Evolutionary conservation across 2,329 filamentous ascomycete species (phyloP).

Genomic region (Sarocladium oryzae): DNA sequence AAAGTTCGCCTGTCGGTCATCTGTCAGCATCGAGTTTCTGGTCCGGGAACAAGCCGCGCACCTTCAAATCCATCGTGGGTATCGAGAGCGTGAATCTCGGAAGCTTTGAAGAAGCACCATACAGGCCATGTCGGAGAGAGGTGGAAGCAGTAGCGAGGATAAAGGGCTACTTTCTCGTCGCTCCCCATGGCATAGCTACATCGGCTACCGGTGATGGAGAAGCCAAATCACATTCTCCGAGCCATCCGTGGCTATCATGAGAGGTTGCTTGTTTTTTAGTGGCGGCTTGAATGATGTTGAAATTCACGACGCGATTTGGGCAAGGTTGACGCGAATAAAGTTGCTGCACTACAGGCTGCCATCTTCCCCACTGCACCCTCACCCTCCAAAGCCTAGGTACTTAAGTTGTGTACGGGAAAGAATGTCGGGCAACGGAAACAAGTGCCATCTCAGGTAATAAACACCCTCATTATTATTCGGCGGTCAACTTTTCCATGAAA

Average conservation of each 20-base stretch:
- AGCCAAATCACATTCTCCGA: background rate
- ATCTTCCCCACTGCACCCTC: too few species aligned
- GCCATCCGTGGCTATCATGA: background rate
- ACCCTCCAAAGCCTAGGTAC: too few species aligned
- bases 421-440: too few species aligned
- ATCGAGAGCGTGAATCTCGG: constrained; percentile 43
- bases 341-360: too few species aligned
- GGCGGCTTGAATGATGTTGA: background rate
- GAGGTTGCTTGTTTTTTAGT: background rate
- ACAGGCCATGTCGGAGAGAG: constrained; percentile 53
- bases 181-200: constrained; percentile 45
- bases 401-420: too few species aligned
- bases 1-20: constrained; percentile 31
- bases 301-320: background rate
- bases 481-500: too few species aligned
- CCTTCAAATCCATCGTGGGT: constrained; percentile 47
- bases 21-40: background rate
- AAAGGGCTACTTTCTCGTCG: constrained; percentile 29
- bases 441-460: too few species aligned
- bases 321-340: constrained; percentile 7
- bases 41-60: constrained; percentile 19
- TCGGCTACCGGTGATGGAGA: background rate
- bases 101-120: constrained; percentile 51
- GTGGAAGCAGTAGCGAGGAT: constrained; percentile 58
- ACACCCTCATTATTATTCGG: too few species aligned